Percentiles rank a stretch among this genome's conserved stretches.
These are phyloP conservation scores for Hypoxylon perforatum DNA, from an alignment of 495 filamentous ascomycete species.

Conservation along the genomic window DNA sequence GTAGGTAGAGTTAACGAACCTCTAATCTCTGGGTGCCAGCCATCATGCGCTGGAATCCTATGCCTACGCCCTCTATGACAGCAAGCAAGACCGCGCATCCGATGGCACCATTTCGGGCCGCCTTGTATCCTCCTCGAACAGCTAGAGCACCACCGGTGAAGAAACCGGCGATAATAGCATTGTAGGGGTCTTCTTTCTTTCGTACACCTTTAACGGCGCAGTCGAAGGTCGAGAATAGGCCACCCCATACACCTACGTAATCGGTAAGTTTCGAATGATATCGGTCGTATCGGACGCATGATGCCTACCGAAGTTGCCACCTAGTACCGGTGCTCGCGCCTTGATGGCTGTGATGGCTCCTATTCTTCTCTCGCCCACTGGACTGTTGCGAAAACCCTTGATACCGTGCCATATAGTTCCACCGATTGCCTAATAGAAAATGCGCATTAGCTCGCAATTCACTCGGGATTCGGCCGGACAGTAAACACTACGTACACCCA, in stretches of 20 bases:
- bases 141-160: slow-evolving; percentile 95
- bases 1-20: slow-evolving; percentile 52
- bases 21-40: slow-evolving; percentile 91
- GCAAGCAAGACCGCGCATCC: slow-evolving; percentile 92
- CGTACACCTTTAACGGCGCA: slow-evolving; percentile 96
- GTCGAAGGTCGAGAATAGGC: slow-evolving; percentile 92
- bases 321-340: slow-evolving; percentile 92
- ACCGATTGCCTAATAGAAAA: slow-evolving; percentile 75
- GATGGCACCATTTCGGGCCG: slow-evolving; percentile 92
- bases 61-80: slow-evolving; percentile 97
- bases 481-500: slow-evolving; percentile 77
- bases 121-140: slow-evolving; percentile 86
- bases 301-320: slow-evolving; percentile 86
- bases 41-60: slow-evolving; percentile 96
- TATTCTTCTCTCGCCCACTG: slow-evolving; percentile 93
- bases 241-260: slow-evolving; percentile 79
- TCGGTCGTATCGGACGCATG: background rate
- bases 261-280: slow-evolving; percentile 3
- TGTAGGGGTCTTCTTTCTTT: slow-evolving; percentile 97
- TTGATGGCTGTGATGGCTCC: slow-evolving; percentile 97
- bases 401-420: slow-evolving; percentile 98
- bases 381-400: slow-evolving; percentile 91
- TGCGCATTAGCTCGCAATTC: slow-evolving; percentile 2
- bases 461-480: background rate
- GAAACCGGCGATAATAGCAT: slow-evolving; percentile 95